A percentile compares a stretch with the other conserved stretches of the same genome.
These are phyloP conservation scores for Waltergamsia citrina DNA, from an alignment of 2,329 filamentous ascomycete genomes.

Conservation along the genomic window DNA sequence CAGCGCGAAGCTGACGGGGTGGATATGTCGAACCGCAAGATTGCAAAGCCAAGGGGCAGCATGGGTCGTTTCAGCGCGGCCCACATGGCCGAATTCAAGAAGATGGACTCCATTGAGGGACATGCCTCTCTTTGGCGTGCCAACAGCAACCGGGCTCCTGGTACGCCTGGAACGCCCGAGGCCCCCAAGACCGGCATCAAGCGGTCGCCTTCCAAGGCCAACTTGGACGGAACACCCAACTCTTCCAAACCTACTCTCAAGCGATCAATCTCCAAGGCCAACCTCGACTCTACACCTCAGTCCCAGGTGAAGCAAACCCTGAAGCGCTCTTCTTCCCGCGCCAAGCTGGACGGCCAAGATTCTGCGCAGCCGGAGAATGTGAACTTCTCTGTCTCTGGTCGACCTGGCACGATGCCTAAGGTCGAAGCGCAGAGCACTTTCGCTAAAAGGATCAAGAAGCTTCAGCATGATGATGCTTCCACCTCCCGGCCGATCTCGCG, in stretches of 20 bases:
- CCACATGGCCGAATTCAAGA: constrained; percentile 85
- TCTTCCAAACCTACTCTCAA: constrained; percentile 32
- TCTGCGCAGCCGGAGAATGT: constrained; percentile 1
- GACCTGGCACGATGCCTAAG: background rate
- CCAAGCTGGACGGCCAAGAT: constrained; percentile 14
- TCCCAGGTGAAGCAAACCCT: constrained; percentile 31
- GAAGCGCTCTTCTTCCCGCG: constrained; percentile 16
- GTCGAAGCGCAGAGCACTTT: constrained; percentile 15
- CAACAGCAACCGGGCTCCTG: too few relatives aligned
- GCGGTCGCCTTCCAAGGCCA: constrained; percentile 40
- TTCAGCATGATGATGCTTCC: constrained; percentile 59
- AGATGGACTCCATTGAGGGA: constrained; percentile 92
- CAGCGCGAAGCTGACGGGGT: constrained; percentile 46
- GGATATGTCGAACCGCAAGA: constrained; percentile 47
- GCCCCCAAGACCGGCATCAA: constrained; percentile 37
- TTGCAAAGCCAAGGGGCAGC: constrained; percentile 73
- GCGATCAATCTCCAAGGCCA: constrained; percentile 40
- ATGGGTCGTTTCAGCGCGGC: constrained; percentile 71
- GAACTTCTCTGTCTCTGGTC: constrained; percentile 13
- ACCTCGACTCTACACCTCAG: constrained; percentile 15
- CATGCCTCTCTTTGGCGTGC: constrained; percentile 73
- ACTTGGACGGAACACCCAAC: constrained; percentile 15
- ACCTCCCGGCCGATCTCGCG: constrained; percentile 50
- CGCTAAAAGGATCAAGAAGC: constrained; percentile 64
- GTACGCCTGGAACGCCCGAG: too few relatives aligned